Conservation (phyloP, 2,329 filamentous ascomycete species). For the Diaporthe australafricana region DNA sequence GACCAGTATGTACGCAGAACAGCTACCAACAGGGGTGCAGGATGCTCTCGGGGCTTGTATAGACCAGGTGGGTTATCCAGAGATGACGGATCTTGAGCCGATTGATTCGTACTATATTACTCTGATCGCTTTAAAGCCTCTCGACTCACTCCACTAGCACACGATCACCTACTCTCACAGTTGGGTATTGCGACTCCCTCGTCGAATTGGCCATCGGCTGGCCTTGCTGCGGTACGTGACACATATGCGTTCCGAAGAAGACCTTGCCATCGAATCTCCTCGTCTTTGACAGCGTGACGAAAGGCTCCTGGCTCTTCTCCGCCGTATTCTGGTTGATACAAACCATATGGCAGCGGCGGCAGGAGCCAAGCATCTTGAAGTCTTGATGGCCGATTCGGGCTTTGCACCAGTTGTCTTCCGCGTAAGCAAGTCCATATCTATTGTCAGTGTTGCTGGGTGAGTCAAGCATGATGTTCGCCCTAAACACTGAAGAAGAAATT, state of each 20-base stretch:
- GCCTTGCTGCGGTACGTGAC: slow-evolving; percentile 50
- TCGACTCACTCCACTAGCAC: slow-evolving; percentile 45
- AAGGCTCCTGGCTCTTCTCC: slow-evolving; percentile 84
- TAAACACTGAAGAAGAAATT: slow-evolving; percentile 80
- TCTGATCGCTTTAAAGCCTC: neutral
- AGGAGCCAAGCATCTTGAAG: slow-evolving; percentile 83
- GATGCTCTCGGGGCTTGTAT: neutral
- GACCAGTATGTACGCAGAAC: neutral
- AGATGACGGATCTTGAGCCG: neutral
- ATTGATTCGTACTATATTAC: no score
- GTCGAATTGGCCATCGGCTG: slow-evolving; percentile 33
- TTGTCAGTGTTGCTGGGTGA: slow-evolving; percentile 50
- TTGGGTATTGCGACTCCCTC: slow-evolving; percentile 52
- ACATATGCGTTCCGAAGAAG: slow-evolving; percentile 88
- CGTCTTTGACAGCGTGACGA: slow-evolving; percentile 88
- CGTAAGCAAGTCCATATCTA: slow-evolving; percentile 68
- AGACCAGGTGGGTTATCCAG: neutral
- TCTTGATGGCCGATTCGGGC: slow-evolving; percentile 73
- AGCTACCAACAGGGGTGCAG: neutral
- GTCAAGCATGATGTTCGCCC: slow-evolving; percentile 88
- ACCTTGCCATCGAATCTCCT: slow-evolving; percentile 86
- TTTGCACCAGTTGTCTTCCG: slow-evolving; percentile 82
- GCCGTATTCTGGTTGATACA: slow-evolving; percentile 90
- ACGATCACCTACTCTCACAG: slow-evolving; percentile 63
- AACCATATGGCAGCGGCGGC: slow-evolving; percentile 94